Conservation (phyloP, 2,329 filamentous ascomycete species). For the Verticillium tricorpus region DNA sequence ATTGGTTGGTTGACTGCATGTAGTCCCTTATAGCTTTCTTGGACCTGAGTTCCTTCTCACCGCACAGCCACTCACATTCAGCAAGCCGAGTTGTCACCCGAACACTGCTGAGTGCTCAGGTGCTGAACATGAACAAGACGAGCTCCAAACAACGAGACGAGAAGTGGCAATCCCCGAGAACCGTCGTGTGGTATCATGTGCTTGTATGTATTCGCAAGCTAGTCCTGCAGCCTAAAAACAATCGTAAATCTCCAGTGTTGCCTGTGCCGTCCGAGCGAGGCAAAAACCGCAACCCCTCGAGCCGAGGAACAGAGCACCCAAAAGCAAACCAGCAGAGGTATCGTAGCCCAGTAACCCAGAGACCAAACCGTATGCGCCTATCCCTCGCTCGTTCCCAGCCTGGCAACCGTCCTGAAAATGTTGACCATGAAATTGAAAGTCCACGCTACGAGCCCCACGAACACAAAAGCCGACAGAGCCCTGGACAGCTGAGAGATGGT, state of each 20-base stretch:
- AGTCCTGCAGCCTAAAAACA: no score
- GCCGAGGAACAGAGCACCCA: not conserved
- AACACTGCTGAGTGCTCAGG: no score
- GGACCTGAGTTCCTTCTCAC: no score
- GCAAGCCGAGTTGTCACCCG: no score
- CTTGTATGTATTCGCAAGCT: no score
- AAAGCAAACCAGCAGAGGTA: not conserved
- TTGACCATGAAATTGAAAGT: slow-evolving; percentile 84
- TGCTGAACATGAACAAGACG: no score
- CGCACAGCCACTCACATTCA: no score
- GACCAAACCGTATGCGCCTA: not conserved
- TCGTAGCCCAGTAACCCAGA: not conserved
- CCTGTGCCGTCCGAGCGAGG: not conserved
- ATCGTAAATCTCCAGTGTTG: no score
- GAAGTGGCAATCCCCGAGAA: no score
- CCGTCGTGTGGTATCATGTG: no score
- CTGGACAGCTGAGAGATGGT: slow-evolving; percentile 52
- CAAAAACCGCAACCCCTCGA: not conserved
- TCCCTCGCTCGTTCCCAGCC: slow-evolving; percentile 50
- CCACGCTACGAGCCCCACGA: slow-evolving; percentile 85
- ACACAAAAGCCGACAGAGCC: slow-evolving; percentile 71
- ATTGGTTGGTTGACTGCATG: not conserved
- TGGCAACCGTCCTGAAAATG: slow-evolving; percentile 65
- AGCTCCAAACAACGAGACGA: no score
- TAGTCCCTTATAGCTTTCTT: no score